Conservation (phyloP, 1,139 yeast genomes). For the Geotrichum carabidarum region DNA sequence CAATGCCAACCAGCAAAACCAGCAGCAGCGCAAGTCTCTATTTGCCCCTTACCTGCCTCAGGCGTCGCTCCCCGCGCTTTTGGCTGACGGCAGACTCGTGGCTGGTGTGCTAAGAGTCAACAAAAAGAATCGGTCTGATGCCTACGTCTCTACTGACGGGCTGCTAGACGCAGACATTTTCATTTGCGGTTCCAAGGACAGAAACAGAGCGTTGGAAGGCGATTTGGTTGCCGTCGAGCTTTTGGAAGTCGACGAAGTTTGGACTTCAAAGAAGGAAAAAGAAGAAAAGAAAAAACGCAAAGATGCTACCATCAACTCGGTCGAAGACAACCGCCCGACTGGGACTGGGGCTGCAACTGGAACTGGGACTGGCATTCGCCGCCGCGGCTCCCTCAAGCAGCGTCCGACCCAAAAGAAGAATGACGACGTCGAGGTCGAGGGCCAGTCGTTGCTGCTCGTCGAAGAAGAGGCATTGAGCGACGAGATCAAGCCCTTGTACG, state of each 20-base stretch:
- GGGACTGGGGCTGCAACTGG: slow-evolving; percentile 34
- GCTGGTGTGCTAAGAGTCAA: slow-evolving; percentile 91
- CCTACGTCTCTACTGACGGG: slow-evolving; percentile 95
- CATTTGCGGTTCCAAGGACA: slow-evolving; percentile 97
- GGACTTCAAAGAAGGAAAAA: slow-evolving; percentile 94
- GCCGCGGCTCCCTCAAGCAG: slow-evolving; percentile 89
- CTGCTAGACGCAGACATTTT: slow-evolving; percentile 92
- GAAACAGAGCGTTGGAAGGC: slow-evolving; percentile 95
- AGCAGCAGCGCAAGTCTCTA: slow-evolving; percentile 65
- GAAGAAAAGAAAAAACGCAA: slow-evolving; percentile 95
- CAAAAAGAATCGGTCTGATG: slow-evolving; percentile 93
- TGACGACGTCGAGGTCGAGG: slow-evolving; percentile 97
- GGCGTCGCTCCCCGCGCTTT: slow-evolving; percentile 80
- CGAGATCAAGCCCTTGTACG: slow-evolving; percentile 87
- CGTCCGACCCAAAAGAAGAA: slow-evolving; percentile 96
- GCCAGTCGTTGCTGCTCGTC: slow-evolving; percentile 81
- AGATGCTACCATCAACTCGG: slow-evolving; percentile 41
- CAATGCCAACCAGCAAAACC: slow-evolving; percentile 32
- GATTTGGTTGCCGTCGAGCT: slow-evolving; percentile 94
- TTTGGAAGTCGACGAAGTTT: slow-evolving; percentile 91
- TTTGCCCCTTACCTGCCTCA: slow-evolving; percentile 97
- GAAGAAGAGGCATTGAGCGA: slow-evolving; percentile 96
- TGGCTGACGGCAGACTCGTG: slow-evolving; percentile 85
- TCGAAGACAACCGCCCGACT: slow-evolving; percentile 32
- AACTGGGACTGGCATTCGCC: slow-evolving; percentile 46